A percentile compares a stretch with the other conserved stretches of the same genome.
Evolutionary conservation across 2,329 filamentous ascomycete species (phyloP).

Genomic region (Colletotrichum spaethianum): DNA sequence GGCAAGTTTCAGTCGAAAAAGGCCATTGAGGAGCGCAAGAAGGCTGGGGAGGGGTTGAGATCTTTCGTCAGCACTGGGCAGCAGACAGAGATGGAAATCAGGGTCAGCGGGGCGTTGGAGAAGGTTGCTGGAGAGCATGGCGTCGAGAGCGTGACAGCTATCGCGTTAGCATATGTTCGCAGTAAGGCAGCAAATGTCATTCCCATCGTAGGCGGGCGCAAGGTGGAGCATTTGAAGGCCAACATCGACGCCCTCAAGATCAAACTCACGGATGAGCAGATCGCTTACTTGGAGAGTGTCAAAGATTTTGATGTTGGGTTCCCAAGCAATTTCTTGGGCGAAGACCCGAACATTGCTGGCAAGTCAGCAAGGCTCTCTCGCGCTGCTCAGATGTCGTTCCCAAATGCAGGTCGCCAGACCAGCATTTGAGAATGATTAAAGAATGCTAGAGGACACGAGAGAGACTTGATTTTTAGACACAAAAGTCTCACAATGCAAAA

Average conservation of each 20-base stretch:
- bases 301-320: constrained; percentile 70
- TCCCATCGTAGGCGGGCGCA: constrained; percentile 67
- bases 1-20: constrained; percentile 63
- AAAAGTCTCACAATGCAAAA: background rate
- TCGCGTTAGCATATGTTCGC: constrained; percentile 68
- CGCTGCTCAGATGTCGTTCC: constrained; percentile 33
- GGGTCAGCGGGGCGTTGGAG: constrained; percentile 71
- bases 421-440: background rate
- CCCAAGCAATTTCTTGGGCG: constrained; percentile 60
- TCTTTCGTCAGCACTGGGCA: constrained; percentile 43
- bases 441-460: background rate
- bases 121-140: constrained; percentile 71
- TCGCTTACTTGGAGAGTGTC: constrained; percentile 68
- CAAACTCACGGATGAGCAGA: constrained; percentile 64
- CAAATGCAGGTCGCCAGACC: constrained; percentile 27
- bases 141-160: constrained; percentile 68
- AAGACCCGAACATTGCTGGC: constrained; percentile 44
- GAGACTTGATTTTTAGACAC: too few relatives aligned
- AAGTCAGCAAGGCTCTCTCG: constrained; percentile 21
- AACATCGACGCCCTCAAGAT: constrained; percentile 71
- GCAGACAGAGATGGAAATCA: constrained; percentile 63
- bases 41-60: constrained; percentile 57
- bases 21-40: constrained; percentile 49
- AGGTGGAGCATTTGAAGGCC: constrained; percentile 65
- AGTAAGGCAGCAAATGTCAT: constrained; percentile 67